Evolutionary conservation across 306 rosid species (phyloP), one percentile per base, ranked within the genome.

Genomic region (Sicyos edulis): DNA sequence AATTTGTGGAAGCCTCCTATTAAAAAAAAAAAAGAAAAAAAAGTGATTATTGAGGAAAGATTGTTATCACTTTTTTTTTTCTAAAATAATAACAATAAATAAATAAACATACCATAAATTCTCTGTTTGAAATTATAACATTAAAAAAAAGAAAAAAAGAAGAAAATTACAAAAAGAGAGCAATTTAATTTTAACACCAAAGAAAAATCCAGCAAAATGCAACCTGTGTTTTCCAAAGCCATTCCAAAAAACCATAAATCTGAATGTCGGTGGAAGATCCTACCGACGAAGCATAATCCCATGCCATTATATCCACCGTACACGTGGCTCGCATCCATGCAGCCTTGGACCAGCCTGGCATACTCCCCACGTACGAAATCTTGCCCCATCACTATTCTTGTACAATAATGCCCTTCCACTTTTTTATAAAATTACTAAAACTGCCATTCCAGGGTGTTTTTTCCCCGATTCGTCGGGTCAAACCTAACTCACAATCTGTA

Each of bases 261-360:
- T 42, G 70, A 42, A 64, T 64, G 70, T 64, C 70, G 70, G 70
- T 64, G 70, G 70, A 42, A 42, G 53, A 64, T 40, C 50, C 45
- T 0, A 62, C 68, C 68, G 68, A 62, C 68, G 13, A 62, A 34
- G 13, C 8, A 60, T 34, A 34, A 34, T 1, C 44, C 11, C 32
- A 17, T 42, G 4, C 7, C 32, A 10, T 5, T 4, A 64, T 64
- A 53, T 17, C 8, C 0, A 9, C 70, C 70, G 32, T 64, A 17
- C 70, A 64, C 70, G 70, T 19, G 70, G 32, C 70, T 19, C 22
- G 32, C 53, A 10, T 37, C n/a, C 29, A 64, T 10, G 32, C 53
- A 64, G 53, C 10, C 69, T 64, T 53, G 53, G 51, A 63, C 53
- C 53, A 64, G 53, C 10, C 69, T 64, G 70, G 53, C 70, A 63